Evolutionary conservation across 179 eudicot genomes (phyloP).

Genomic region (Spinacia oleracea): DNA sequence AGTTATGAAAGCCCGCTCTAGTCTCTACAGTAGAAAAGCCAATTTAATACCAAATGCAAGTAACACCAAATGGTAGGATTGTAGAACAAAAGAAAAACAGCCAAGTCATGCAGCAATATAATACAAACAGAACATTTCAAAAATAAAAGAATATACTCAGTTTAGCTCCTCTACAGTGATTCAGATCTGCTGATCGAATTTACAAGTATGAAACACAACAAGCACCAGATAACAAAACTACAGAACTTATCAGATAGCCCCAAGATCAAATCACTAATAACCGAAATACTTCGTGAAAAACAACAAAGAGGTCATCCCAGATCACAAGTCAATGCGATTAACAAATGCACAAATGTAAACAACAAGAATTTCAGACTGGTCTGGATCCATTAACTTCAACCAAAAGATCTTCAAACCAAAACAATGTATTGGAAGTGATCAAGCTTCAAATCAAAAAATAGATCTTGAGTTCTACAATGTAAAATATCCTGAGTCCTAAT

Average conservation of each 20-base stretch:
- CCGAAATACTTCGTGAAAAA: too few relatives aligned
- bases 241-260: neutral
- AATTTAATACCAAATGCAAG: neutral
- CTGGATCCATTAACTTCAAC: neutral
- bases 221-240: neutral
- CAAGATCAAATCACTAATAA: too few relatives aligned
- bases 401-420: neutral
- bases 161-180: neutral
- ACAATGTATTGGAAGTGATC: neutral
- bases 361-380: neutral
- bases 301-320: neutral
- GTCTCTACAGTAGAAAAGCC: slow-evolving; percentile 6
- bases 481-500: too few relatives aligned
- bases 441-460: neutral
- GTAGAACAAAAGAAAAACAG: neutral
- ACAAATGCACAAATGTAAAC: neutral
- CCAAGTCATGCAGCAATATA: neutral
- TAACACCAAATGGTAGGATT: neutral
- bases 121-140: neutral
- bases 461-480: too few relatives aligned
- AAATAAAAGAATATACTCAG: neutral
- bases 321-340: neutral
- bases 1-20: neutral
- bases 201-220: neutral
- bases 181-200: neutral